Evolutionary conservation across 257 asterid genomes (phyloP).

Genomic region (Fraxinus pennsylvanica): DNA sequence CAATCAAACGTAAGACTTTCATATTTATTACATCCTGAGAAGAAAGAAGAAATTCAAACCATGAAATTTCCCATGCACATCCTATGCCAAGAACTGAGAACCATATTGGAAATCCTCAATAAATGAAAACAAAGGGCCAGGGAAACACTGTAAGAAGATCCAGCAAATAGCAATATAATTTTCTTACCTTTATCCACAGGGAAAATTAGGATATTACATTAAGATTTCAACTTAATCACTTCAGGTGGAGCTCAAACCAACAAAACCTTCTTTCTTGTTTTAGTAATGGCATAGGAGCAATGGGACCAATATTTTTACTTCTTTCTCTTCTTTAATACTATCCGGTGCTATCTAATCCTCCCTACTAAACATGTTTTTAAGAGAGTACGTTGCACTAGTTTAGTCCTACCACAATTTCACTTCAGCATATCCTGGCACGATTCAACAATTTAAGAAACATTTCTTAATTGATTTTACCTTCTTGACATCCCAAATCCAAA

Average conservation of each 20-base stretch:
- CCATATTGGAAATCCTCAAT: background rate
- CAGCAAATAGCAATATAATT: background rate
- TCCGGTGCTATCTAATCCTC: background rate
- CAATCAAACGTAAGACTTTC: background rate
- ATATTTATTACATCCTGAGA: background rate
- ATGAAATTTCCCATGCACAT: background rate
- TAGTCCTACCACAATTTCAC: background rate
- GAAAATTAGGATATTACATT: background rate
- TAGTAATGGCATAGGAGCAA: background rate
- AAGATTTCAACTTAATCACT: background rate
- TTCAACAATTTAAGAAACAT: background rate
- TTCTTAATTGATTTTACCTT: background rate
- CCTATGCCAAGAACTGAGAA: background rate
- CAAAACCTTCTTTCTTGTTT: background rate
- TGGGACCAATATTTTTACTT: background rate
- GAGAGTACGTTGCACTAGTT: background rate
- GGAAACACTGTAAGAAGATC: slow-evolving; percentile 6
- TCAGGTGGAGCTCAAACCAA: background rate
- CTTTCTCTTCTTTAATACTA: background rate
- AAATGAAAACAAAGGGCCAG: background rate
- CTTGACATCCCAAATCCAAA: background rate
- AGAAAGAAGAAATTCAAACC: background rate
- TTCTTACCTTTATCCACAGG: background rate
- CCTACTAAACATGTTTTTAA: background rate
- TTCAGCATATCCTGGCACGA: background rate